phyloP scores from a whole-genome alignment of 495 filamentous ascomycete species.

The Lepidopterella palustris region DNA sequence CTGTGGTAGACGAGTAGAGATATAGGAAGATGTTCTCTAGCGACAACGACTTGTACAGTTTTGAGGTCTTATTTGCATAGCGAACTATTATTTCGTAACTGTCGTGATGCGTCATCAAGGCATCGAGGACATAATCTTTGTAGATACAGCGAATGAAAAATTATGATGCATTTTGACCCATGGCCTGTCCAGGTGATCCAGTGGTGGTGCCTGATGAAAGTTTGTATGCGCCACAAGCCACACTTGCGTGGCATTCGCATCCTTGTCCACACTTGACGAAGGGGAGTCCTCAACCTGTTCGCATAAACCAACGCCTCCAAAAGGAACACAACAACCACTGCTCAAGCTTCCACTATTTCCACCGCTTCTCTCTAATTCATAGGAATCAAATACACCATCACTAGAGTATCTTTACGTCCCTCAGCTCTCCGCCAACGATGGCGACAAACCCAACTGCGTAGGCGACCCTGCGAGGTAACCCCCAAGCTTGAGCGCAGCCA shows the following conservation, averaged over 20 bases:
- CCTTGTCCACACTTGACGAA: neutral
- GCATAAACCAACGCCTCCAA: too few relatives aligned
- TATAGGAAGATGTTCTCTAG: neutral
- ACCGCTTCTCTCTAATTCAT: neutral
- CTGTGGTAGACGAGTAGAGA: conserved; percentile 81
- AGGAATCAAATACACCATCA: neutral
- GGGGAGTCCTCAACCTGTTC: neutral
- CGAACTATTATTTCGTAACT: conserved; percentile 6
- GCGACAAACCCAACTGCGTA: conserved; percentile 39
- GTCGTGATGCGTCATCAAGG: neutral
- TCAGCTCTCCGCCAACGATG: conserved; percentile 27
- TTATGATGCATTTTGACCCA: neutral
- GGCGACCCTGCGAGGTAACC: conserved; percentile 11
- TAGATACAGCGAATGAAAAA: conserved; percentile 1
- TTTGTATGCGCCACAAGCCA: neutral
- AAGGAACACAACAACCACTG: neutral
- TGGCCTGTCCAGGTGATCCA: neutral
- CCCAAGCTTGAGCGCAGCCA: conserved; percentile 4
- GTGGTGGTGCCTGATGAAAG: neutral
- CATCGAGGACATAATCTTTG: neutral
- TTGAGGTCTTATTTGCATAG: conserved; percentile 16
- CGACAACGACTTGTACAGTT: neutral
- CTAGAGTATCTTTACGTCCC: neutral
- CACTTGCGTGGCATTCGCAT: conserved; percentile 4
- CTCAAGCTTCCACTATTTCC: neutral